A percentile compares a stretch with the other conserved stretches of the same genome.
phyloP scores from a whole-genome alignment of 352 stramenopile species.

The Pythium dissotocum region DNA sequence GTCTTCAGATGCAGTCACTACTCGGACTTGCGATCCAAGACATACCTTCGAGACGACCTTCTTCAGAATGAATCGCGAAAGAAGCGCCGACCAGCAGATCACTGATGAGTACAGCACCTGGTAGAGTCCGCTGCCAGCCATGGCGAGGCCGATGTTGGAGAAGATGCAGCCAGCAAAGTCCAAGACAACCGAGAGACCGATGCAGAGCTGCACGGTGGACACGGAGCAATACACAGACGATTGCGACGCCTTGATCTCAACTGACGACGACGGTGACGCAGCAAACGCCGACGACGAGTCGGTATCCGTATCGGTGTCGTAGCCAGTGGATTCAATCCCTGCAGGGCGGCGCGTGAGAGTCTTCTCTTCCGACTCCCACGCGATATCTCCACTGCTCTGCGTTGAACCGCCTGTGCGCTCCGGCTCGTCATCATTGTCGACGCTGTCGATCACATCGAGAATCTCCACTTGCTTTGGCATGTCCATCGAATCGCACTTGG shows the following conservation, averaged over 20 bases:
- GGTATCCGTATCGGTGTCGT: slow-evolving; percentile 24
- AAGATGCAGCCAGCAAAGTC: slow-evolving; percentile 87
- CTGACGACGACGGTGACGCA: not conserved
- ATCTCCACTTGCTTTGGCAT: not conserved
- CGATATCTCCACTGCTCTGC: not conserved
- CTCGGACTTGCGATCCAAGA: not conserved
- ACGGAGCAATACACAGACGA: slow-evolving; percentile 44
- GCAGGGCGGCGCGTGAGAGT: slow-evolving; percentile 54
- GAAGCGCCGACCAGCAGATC: slow-evolving; percentile 84
- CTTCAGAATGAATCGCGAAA: slow-evolving; percentile 76
- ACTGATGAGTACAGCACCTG: slow-evolving; percentile 87
- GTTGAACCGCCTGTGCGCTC: slow-evolving; percentile 15
- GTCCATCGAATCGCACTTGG: slow-evolving; percentile 1
- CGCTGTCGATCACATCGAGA: slow-evolving; percentile 16
- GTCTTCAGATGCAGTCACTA: not conserved
- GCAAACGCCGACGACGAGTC: slow-evolving; percentile 2
- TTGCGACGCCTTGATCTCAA: slow-evolving; percentile 16
- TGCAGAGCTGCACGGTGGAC: slow-evolving; percentile 61
- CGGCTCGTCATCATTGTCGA: slow-evolving; percentile 18
- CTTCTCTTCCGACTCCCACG: slow-evolving; percentile 29
- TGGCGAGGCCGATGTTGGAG: slow-evolving; percentile 78
- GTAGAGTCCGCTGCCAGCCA: slow-evolving; percentile 81
- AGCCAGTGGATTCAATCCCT: slow-evolving; percentile 14
- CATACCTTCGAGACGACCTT: slow-evolving; percentile 57
- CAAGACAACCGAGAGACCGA: slow-evolving; percentile 68